A percentile compares a stretch with the other conserved stretches of the same genome.
Evolutionary conservation across 345 rosid genomes (phyloP).

Genomic region (Brassica incana): DNA sequence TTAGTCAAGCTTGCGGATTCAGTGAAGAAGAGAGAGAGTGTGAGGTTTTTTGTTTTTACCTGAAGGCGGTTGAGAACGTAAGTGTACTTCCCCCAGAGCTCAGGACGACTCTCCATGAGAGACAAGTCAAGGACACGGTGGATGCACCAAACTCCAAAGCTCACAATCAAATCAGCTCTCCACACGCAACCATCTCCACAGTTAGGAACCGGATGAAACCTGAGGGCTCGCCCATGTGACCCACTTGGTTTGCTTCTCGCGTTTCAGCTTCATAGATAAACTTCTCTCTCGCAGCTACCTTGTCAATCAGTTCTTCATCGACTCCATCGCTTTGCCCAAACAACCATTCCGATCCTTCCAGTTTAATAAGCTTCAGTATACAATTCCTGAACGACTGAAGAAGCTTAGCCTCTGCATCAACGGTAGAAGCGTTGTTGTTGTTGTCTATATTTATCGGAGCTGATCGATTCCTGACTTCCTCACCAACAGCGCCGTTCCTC

Average conservation of each 20-base stretch:
- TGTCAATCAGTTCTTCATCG: slow-evolving; percentile 88
- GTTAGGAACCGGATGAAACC: slow-evolving; percentile 76
- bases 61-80: slow-evolving; percentile 94
- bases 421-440: slow-evolving; percentile 44
- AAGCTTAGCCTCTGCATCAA: slow-evolving; percentile 74
- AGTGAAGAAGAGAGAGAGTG: background rate
- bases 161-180: slow-evolving; percentile 72
- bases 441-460: slow-evolving; percentile 46
- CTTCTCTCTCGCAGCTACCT: slow-evolving; percentile 87
- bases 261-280: slow-evolving; percentile 73
- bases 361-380: slow-evolving; percentile 68
- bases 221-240: slow-evolving; percentile 53
- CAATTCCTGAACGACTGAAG: slow-evolving; percentile 81
- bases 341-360: slow-evolving; percentile 97
- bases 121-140: slow-evolving; percentile 88
- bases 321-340: slow-evolving; percentile 81
- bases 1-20: slow-evolving; percentile 7
- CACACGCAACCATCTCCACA: slow-evolving; percentile 96
- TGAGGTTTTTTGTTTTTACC: slow-evolving; percentile 45
- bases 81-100: slow-evolving; percentile 98
- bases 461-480: slow-evolving; percentile 49
- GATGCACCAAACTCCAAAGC: slow-evolving; percentile 99
- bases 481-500: slow-evolving; percentile 50
- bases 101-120: slow-evolving; percentile 96
- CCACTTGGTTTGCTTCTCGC: slow-evolving; percentile 44